Evolutionary conservation across 2,329 filamentous ascomycete genomes (phyloP).

Genomic region (Hypoxylon sp.): DNA sequence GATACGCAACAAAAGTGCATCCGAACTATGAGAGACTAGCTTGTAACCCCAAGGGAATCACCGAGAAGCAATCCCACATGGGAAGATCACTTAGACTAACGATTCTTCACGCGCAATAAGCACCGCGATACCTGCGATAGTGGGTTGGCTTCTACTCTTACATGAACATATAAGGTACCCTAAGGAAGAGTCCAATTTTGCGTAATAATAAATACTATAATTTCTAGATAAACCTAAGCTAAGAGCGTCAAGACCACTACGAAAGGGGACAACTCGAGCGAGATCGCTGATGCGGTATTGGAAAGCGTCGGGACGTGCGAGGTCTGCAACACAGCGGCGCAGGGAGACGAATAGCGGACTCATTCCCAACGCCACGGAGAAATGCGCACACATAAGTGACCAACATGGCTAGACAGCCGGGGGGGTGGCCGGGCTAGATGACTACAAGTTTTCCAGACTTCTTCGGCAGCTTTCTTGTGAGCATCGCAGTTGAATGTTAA

Average conservation of each 20-base stretch:
- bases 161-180: neutral
- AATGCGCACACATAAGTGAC: neutral
- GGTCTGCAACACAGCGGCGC: neutral
- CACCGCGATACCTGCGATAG: neutral
- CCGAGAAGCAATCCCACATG: neutral
- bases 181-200: neutral
- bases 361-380: constrained; percentile 11
- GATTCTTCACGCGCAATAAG: neutral
- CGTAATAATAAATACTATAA: constrained; percentile 1
- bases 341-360: constrained; percentile 3
- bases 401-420: neutral
- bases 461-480: neutral
- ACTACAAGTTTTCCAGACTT: constrained; percentile 10
- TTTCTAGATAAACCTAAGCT: neutral
- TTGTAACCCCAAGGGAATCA: neutral
- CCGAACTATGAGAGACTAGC: neutral
- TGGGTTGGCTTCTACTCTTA: neutral
- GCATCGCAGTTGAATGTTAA: neutral
- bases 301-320: neutral
- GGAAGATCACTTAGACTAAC: neutral
- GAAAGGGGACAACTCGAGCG: neutral
- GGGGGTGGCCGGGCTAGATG: constrained; percentile 6
- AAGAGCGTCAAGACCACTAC: constrained; percentile 2
- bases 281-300: neutral
- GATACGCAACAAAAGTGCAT: neutral